Conservation (phyloP, 805 yeast genomes). For the Zygosaccharomyces rouxii region DNA sequence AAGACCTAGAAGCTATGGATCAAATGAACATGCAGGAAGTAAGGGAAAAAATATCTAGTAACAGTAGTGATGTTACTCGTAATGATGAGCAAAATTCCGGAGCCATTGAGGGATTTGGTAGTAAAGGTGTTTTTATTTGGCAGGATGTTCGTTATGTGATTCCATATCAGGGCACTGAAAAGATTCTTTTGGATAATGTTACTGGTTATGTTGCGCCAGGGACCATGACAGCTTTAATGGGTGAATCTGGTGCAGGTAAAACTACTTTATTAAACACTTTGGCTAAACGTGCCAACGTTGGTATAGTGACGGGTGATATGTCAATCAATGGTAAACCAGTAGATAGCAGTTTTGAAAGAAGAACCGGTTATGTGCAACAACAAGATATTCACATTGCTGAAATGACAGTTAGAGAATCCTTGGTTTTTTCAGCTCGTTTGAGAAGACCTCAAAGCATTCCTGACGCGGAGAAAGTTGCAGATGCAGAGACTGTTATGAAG, state of each 20-base stretch:
- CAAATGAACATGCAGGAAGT: conserved; percentile 15
- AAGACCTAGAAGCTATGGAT: conserved; percentile 22
- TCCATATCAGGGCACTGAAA: conserved; percentile 36
- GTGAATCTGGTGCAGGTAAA: conserved; percentile 64
- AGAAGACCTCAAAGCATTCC: conserved; percentile 45
- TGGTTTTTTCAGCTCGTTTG: conserved; percentile 46
- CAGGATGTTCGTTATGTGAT: conserved; percentile 34
- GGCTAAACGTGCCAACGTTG: conserved; percentile 46
- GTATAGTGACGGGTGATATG: conserved; percentile 54
- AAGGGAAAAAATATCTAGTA: conserved; percentile 16
- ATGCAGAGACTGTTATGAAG: conserved; percentile 48
- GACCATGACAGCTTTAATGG: conserved; percentile 57
- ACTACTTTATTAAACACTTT: conserved; percentile 53
- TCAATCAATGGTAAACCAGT: conserved; percentile 48
- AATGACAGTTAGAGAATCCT: conserved; percentile 35
- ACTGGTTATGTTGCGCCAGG: conserved; percentile 50
- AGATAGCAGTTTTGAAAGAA: conserved; percentile 48
- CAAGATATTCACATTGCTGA: conserved; percentile 48
- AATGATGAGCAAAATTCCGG: conserved; percentile 6
- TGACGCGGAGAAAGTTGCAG: conserved; percentile 41
- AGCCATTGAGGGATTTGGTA: conserved; percentile 26
- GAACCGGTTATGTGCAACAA: conserved; percentile 56
- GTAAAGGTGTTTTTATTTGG: conserved; percentile 34
- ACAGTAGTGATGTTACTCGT: conserved; percentile 7
- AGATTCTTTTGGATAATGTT: conserved; percentile 50